Base-by-base conservation (phyloP, 78 protist genomes). In the Diacronema lutheri region DNA sequence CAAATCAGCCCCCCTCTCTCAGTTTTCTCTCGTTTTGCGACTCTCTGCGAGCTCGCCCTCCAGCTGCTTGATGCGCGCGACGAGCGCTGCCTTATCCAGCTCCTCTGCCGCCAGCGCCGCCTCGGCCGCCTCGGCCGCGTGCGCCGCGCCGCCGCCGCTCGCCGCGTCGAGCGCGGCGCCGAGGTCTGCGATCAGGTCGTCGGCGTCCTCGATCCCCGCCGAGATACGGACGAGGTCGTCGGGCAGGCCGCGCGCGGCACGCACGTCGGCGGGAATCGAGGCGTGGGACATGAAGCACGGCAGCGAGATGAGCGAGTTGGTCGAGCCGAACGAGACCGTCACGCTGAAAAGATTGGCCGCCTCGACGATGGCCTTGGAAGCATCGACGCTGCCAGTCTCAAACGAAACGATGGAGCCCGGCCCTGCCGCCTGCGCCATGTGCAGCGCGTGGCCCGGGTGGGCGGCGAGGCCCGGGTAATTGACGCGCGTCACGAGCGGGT, bases 261-360 rank as follows among this genome's bases (percentile, higher is more conserved):
- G 46, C 38, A 65, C 77, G 44, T 92, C 94, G 1, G 90, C 78
- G 2, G 90, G 83, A 19, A 93, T 56, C n/a, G 90, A 76, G 1
- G 89, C 92, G 85, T 93, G 96, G 9, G 95, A 82, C 84, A 92
- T 33, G 44, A 71, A 56, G 60, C 90, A 74, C 23, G 94, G 94
- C 72, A 84, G 19, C 79, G 88, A 80, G 60, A 73, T 33, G 35
- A 90, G 83, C 68, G 88, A 81, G 14, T 5, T 21, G 46, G 46
- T 68, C 16, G 50, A 37, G 21, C 89, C 89, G 21, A 86, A 55
- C 41, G 84, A 77, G 26, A 86, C 89, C 25, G 89, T 82, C 5
- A 33, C 10, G 14, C 56, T 76, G 71, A n/a, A 31, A 12, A 57
- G 40, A 50, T 86, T 56, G 83, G 80, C 44, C 35, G 20, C 69